Base-by-base conservation (phyloP, 345 rosid genomes). In the Durio zibethinus region DNA sequence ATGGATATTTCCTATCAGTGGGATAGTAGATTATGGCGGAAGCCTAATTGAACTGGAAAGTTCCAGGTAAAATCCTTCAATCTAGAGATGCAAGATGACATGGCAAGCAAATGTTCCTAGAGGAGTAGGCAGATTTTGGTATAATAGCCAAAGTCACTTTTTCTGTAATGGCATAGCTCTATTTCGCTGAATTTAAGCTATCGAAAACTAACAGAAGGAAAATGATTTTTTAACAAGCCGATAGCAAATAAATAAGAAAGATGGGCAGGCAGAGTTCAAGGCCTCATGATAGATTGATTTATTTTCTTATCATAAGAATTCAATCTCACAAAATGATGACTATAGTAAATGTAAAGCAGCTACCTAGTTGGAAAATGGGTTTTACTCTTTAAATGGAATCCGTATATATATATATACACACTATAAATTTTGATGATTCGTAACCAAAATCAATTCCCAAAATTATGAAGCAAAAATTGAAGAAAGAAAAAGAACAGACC, bases 401-500 rank as follows among this genome's bases (percentile, higher is more conserved):
- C 10, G 8, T 38, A 38, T 20, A 66, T 15, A 40, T 15, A 62
- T 12, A 56, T 1, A n/a, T 2, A 35, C 18, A 35, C 0, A 33
- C 2, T 63, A 35, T 0, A 38, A 68, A 14, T 31, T 16, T 27
- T 69, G 7, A 45, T 69, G 73, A 69, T 69, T n/a, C n/a, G 18
- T 27, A 63, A 42, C 61, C 52, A 33, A 33, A 54, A 40, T 40
- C n/a, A 29, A 31, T 42, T 42, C 47, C 50, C 33, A 10, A 20
- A 16, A 31, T 7, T 43, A 74, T n/a, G 33, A n/a, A 21, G 21
- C 16, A 20, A 48, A 33, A 20, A 4, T 16, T 18, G 0, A 38
- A 40, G 8, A 45, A 36, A 16, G 36, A 54, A 57, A 21, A 56
- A 43, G 21, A 65, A 81, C 86, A 84, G 53, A 93, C 99, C 80